phyloP scores from a whole-genome alignment of 1,139 yeast species.

The Blastobotrys buckinghamii region DNA sequence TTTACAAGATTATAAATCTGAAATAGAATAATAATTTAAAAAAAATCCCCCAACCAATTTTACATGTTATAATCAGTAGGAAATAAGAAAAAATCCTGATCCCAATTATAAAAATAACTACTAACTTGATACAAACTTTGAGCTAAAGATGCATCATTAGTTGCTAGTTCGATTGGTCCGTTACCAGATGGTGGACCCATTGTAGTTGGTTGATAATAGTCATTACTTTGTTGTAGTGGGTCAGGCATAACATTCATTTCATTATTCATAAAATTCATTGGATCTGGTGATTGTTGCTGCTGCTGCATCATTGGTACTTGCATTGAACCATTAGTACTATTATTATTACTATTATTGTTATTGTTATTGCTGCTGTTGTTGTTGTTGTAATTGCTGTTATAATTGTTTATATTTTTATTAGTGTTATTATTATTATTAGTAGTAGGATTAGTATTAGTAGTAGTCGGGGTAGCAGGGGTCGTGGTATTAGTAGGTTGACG shows the following conservation, averaged over 20 bases:
- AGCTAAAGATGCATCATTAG: slow-evolving; percentile 15
- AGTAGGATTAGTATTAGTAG: neutral
- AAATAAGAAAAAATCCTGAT: slow-evolving; percentile 16
- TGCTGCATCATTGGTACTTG: neutral
- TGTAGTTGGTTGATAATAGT: neutral
- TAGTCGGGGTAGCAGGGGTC: neutral
- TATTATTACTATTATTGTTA: no score
- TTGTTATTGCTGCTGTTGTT: neutral
- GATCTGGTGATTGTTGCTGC: neutral
- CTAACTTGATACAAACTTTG: slow-evolving; percentile 22
- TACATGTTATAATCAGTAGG: slow-evolving; percentile 1
- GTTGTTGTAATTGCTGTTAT: neutral
- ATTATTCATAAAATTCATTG: neutral
- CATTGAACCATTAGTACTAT: no score
- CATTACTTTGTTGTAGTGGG: neutral
- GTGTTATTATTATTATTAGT: neutral
- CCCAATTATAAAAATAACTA: slow-evolving; percentile 20
- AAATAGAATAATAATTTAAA: no score
- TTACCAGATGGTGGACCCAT: no score
- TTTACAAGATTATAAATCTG: neutral
- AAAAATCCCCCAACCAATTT: no score
- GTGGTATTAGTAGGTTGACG: neutral
- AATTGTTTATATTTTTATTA: neutral
- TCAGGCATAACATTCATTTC: neutral
- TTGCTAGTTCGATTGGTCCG: neutral